Evolutionary conservation across 164 flowering plant species (phyloP).

Genomic region (Platanus orientalis): DNA sequence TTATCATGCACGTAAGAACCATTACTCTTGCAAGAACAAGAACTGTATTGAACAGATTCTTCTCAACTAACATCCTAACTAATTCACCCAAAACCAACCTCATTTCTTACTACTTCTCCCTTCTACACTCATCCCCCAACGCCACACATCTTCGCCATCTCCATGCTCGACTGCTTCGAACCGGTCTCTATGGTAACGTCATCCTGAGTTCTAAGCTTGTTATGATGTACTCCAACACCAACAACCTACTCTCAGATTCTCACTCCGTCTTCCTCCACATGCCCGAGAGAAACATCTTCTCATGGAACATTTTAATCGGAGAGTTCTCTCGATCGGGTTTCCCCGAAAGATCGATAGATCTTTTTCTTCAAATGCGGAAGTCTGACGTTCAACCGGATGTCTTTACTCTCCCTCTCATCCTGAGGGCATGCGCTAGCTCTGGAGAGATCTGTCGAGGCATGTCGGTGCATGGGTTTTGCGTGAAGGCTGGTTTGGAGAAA

Average conservation of each 20-base stretch:
- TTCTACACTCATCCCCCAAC: constrained; percentile 18
- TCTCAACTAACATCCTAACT: not conserved
- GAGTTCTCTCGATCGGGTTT: constrained; percentile 16
- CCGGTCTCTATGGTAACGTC: constrained; percentile 15
- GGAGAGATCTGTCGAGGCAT: constrained; percentile 2
- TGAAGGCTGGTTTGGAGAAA: constrained; percentile 12
- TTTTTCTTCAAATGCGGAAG: constrained; percentile 12
- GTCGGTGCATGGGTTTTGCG: constrained; percentile 15
- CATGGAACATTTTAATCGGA: constrained; percentile 28
- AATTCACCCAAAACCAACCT: not conserved
- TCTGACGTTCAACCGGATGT: constrained; percentile 10
- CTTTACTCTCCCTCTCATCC: constrained; percentile 16
- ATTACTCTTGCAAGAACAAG: too few species aligned
- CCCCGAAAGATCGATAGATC: not conserved
- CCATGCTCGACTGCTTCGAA: constrained; percentile 18
- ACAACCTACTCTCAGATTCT: constrained; percentile 13
- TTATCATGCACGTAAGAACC: too few species aligned
- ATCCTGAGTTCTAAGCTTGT: constrained; percentile 21
- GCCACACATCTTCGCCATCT: constrained; percentile 8
- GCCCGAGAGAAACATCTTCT: constrained; percentile 21
- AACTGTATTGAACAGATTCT: too few species aligned
- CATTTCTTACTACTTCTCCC: constrained; percentile 16
- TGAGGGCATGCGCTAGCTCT: constrained; percentile 15
- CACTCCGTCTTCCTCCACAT: constrained; percentile 20
- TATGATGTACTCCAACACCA: constrained; percentile 20